A percentile compares a stretch with the other conserved stretches of the same genome.
phyloP scores from a whole-genome alignment of 495 filamentous ascomycete species.

The Penicillium turbatum region DNA sequence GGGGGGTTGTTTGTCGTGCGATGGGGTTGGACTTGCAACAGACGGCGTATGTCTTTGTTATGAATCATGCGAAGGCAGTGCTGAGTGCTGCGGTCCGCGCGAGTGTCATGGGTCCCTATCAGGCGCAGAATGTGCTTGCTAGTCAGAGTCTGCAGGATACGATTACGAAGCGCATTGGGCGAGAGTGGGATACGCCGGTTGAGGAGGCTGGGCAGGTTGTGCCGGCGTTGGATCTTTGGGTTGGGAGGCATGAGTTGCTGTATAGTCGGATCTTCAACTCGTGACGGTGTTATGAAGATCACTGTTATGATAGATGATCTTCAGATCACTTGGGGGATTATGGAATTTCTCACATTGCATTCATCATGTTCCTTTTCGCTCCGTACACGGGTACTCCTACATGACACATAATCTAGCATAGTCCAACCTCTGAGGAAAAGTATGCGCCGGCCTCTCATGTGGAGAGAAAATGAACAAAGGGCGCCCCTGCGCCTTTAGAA shows the following conservation, averaged over 20 bases:
- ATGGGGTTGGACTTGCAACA: constrained; percentile 59
- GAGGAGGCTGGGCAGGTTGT: constrained; percentile 84
- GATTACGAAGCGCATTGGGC: constrained; percentile 57
- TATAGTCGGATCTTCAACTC: constrained; percentile 97
- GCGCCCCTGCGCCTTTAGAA: constrained; percentile 11
- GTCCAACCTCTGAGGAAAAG: constrained; percentile 9
- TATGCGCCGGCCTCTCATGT: constrained; percentile 23
- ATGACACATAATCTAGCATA: constrained; percentile 25
- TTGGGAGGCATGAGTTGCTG: constrained; percentile 88
- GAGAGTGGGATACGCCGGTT: constrained; percentile 54
- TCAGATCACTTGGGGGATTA: not conserved
- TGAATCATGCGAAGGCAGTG: constrained; percentile 84
- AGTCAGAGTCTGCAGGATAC: constrained; percentile 55
- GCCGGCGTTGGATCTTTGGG: constrained; percentile 87
- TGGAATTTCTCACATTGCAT: constrained; percentile 16
- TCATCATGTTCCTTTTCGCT: constrained; percentile 11
- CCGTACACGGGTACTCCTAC: constrained; percentile 35
- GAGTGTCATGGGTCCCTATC: constrained; percentile 86
- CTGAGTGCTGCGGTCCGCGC: constrained; percentile 86
- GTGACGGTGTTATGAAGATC: constrained; percentile 23
- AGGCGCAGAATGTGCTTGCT: constrained; percentile 79
- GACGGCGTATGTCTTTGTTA: constrained; percentile 77
- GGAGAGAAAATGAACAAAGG: constrained; percentile 20
- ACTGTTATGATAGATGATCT: not conserved
- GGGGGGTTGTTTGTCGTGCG: constrained; percentile 64